Conservation (phyloP, 108 stramenopile genomes). For the Epithemia pelagica region DNA sequence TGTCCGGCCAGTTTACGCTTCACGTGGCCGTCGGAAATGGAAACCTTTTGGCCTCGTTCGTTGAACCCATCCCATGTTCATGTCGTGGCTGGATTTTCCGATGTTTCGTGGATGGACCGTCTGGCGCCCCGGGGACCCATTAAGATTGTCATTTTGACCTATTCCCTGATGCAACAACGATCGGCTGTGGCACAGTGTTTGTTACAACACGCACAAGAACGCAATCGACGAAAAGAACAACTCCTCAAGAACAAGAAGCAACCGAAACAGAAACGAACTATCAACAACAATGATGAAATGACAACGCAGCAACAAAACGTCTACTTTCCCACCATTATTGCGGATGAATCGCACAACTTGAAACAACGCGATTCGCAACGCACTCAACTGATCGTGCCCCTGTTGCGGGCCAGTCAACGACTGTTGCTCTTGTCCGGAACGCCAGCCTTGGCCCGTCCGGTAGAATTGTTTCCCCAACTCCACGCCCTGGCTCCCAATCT, state of each 20-base stretch:
- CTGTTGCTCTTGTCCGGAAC: conserved; percentile 81
- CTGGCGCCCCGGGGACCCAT: conserved; percentile 24
- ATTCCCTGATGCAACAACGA: conserved; percentile 47
- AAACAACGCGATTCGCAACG: conserved; percentile 66
- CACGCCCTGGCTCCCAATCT: conserved; percentile 52
- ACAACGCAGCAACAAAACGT: conserved; percentile 9
- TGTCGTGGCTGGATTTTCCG: conserved; percentile 52
- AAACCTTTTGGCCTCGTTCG: conserved; percentile 69
- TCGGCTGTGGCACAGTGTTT: conserved; percentile 35
- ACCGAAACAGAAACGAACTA: not conserved
- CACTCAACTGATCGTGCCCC: conserved; percentile 66
- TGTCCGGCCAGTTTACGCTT: conserved; percentile 77
- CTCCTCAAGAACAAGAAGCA: not conserved
- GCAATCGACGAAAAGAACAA: not conserved
- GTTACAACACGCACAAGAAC: not conserved
- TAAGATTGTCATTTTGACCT: conserved; percentile 66
- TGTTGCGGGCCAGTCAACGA: conserved; percentile 56
- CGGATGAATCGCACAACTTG: conserved; percentile 89
- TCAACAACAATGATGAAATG: not conserved
- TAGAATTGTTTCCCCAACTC: conserved; percentile 85
- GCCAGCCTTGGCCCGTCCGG: conserved; percentile 84
- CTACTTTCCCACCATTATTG: conserved; percentile 68
- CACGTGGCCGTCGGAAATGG: conserved; percentile 90
- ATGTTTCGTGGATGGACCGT: conserved; percentile 17
- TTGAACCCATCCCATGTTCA: conserved; percentile 37